Conservation (phyloP, 2,329 filamentous ascomycete species). For the Fusarium sp. region DNA sequence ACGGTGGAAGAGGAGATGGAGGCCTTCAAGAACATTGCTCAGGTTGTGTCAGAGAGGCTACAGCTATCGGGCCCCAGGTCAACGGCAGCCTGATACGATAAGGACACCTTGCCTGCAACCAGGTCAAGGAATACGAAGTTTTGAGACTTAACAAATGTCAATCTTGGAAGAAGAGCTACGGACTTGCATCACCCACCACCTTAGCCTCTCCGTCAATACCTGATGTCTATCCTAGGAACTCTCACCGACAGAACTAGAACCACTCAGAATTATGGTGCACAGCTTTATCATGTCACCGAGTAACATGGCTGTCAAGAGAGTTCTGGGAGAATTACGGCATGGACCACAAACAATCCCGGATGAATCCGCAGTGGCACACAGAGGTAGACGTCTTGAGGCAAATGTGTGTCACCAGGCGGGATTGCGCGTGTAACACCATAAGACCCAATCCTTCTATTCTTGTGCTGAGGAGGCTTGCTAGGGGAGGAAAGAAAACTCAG, state of each 20-base stretch:
- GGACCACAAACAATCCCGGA: conserved; percentile 23
- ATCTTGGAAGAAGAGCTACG: neutral
- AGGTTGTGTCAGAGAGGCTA: conserved; percentile 63
- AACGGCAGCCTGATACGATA: neutral
- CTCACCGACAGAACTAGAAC: neutral
- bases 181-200: neutral
- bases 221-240: neutral
- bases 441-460: neutral
- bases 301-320: conserved; percentile 32
- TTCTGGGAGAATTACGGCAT: conserved; percentile 32
- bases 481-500: too few species aligned
- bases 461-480: neutral
- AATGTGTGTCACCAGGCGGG: conserved; percentile 38
- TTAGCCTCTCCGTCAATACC: neutral
- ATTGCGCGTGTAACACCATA: conserved; percentile 27
- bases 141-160: neutral
- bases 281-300: conserved; percentile 4
- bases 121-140: neutral
- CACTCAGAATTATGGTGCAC: neutral
- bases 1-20: conserved; percentile 95
- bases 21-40: conserved; percentile 78
- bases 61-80: conserved; percentile 28
- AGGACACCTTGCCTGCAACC: neutral
- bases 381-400: conserved; percentile 31
- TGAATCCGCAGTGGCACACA: conserved; percentile 28